Evolutionary conservation across 148 eudicot genomes (phyloP).

Genomic region (Drosera capensis): DNA sequence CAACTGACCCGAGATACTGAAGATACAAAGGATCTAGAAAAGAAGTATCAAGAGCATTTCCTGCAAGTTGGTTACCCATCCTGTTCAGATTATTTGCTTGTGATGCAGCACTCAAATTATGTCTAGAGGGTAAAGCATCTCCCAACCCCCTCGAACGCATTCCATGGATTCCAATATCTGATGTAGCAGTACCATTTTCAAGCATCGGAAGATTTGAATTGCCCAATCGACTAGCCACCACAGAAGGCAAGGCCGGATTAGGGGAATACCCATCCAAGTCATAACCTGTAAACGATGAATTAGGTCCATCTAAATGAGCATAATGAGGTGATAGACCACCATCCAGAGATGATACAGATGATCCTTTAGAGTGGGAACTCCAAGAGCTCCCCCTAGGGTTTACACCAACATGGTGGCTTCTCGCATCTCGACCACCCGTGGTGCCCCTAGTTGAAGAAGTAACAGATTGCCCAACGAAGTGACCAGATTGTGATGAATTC

Average conservation of each 20-base stretch:
- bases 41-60: conserved; percentile 32
- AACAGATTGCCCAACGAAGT: conserved; percentile 26
- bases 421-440: conserved; percentile 24
- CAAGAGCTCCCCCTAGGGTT: conserved; percentile 27
- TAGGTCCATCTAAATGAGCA: conserved; percentile 39
- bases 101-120: conserved; percentile 16
- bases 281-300: conserved; percentile 42
- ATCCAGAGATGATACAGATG: conserved; percentile 23
- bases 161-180: conserved; percentile 27
- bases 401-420: conserved; percentile 29
- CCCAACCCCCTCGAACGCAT: conserved; percentile 29
- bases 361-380: conserved; percentile 36
- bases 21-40: conserved; percentile 71
- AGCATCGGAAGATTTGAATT: conserved; percentile 31
- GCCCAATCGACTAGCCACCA: conserved; percentile 48
- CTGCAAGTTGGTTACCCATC: conserved; percentile 40
- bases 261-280: conserved; percentile 51
- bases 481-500: conserved; percentile 37
- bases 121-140: conserved; percentile 14
- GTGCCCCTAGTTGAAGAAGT: conserved; percentile 25
- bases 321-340: conserved; percentile 38
- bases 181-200: conserved; percentile 44
- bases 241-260: conserved; percentile 38
- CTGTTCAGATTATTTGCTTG: conserved; percentile 33
- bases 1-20: conserved; percentile 64